Base-by-base conservation (phyloP, 2,329 filamentous ascomycete genomes). In the Alternaria triticina region DNA sequence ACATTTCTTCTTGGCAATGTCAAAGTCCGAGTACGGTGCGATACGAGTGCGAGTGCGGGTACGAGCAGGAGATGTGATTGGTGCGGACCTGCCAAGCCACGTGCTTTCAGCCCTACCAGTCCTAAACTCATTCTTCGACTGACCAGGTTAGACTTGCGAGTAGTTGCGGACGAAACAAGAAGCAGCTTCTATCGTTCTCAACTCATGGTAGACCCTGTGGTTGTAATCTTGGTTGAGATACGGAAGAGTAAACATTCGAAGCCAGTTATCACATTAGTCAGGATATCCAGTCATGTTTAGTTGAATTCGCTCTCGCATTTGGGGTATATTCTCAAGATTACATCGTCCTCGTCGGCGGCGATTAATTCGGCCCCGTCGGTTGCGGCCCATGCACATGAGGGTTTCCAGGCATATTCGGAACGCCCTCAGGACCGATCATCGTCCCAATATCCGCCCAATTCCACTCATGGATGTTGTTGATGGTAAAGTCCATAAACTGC, bases 401-500 rank as follows among this genome's bases (percentile, higher is more conserved):
- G 17, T 62, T 46, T 33, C 56, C 60, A 45, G 45, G 55, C 50
- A 62, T 56, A 47, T 61, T 66, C 4, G 68, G 66, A 20, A 66
- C 50, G 25, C 61, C 68, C 23, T 74, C 70, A 6, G 67, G 58
- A 4, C 72, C 71, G 9, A 78, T 62, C 33, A 79, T 63, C 54
- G 61, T 72, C 3, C 73, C 74, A 47, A 79, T 49, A 57, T 79
- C 75, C 11, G 65, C 73, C 77, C 77, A 79, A 23, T 75, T 75
- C 77, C 77, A 79, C 36, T 78, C 75, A 10, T 77, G 69, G 9
- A 79, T 77, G 25, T 76, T 76, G 57, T 74, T 76, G 27, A 78
- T 72, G 7, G 74, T 75, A 58, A 78, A 79, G 54, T 79, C 76
- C 77, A 78, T 78, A 54, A 79, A 78, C 10, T 69, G 67, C 74